Evolutionary conservation across 2,329 filamentous ascomycete species (phyloP).

Genomic region (Ramularia endophylla): DNA sequence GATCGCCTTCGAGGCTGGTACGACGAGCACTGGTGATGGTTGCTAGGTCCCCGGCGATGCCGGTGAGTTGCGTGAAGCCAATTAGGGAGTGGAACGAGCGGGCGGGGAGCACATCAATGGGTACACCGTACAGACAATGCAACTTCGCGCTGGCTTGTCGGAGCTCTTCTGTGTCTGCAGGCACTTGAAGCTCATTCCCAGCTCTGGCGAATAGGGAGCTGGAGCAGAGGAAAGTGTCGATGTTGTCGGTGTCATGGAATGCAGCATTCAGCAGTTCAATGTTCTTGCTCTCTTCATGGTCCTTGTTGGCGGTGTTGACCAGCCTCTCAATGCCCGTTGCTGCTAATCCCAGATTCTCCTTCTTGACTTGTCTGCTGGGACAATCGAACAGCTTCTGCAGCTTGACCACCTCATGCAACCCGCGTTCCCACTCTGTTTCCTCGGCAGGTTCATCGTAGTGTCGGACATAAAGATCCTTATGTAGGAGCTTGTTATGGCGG

Average conservation of each 20-base stretch:
- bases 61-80: no score
- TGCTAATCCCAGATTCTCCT: conserved; percentile 30
- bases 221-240: conserved; percentile 56
- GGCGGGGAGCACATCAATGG: conserved; percentile 39
- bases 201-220: conserved; percentile 60
- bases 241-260: conserved; percentile 46
- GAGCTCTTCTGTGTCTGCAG: conserved; percentile 36
- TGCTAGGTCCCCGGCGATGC: not conserved
- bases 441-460: conserved; percentile 26
- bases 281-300: conserved; percentile 43
- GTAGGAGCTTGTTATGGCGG: conserved; percentile 53
- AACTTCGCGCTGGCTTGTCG: conserved; percentile 65
- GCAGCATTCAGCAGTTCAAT: conserved; percentile 31
- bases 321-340: conserved; percentile 20
- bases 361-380: conserved; percentile 36
- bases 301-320: conserved; percentile 18
- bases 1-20: conserved; percentile 9
- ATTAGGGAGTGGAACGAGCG: no score
- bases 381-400: conserved; percentile 43
- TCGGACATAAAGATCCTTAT: conserved; percentile 56
- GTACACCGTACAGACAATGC: conserved; percentile 60
- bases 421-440: conserved; percentile 34
- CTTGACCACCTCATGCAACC: conserved; percentile 32
- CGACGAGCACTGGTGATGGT: not conserved
- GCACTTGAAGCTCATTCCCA: conserved; percentile 37